Evolutionary conservation across 805 yeast genomes (phyloP), one percentile per base, ranked within the genome.

Genomic region (Priceomyces castillae): DNA sequence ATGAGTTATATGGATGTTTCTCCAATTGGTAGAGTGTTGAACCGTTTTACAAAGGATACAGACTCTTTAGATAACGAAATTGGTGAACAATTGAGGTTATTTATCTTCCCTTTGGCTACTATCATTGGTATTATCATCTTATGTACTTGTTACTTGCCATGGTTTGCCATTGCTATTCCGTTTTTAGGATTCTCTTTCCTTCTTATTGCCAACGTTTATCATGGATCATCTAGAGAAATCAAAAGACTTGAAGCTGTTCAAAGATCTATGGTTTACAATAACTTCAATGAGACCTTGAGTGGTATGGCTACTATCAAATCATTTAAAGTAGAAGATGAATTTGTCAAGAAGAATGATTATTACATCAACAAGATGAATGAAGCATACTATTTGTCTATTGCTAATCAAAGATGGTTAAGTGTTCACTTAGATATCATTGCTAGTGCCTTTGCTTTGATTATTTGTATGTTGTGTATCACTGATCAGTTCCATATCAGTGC

Each of bases 341-440:
- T 76, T 39, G 51, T 71, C 28, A 47, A 61, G 16, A 76, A 71
- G 54, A 73, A 75, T 41, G 79, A 76, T 58, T 57, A 40, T 10
- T 60, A 61, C 40, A 57, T 74, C 37, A 64, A 76, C 53, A 64
- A 52, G 53, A 76, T 72, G 74, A 74, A 77, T 50, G 82, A 77
- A 54, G 80, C 81, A 2, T 74, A 74, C 48, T 75, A 61, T 44
- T 48, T 77, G 36, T 65, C 76, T 4, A 69, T 78, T 46, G 77
- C 80, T 3, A 67, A 71, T 43, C 86, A 82, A 64, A 71, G 87
- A 61, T 82, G 86, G 86, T 73, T 82, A 43, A 73, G 78, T 43
- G 71, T 79, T 31, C 71, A 76, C 44, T 64, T 78, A 48, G 81
- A 77, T 61, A 56, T 73, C 41, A 62, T 78, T 47, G 79, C 81